Conservation (phyloP, 768 basidiomycete genomes). For the Russula olivacea region DNA sequence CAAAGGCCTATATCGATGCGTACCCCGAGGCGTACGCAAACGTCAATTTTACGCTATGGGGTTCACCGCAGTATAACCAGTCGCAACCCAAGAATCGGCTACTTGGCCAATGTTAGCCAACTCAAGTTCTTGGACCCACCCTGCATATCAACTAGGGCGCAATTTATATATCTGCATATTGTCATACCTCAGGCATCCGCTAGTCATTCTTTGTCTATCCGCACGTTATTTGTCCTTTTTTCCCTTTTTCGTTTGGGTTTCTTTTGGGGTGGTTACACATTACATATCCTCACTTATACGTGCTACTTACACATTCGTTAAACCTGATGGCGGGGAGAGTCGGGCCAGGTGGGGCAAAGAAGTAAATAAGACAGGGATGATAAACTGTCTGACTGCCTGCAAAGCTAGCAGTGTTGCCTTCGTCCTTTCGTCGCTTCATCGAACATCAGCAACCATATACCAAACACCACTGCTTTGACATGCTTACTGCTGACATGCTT, state of each 20-base stretch:
- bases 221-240: neutral
- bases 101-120: conserved; percentile 3
- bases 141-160: neutral
- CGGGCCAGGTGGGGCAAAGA: neutral
- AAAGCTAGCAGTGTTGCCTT: neutral
- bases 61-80: conserved; percentile 25
- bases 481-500: neutral
- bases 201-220: neutral
- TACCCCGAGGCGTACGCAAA: conserved; percentile 75
- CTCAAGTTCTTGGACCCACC: neutral
- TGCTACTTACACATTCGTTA: conserved; percentile 9
- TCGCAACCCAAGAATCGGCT: conserved; percentile 21
- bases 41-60: conserved; percentile 75
- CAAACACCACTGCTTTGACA: neutral
- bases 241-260: neutral
- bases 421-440: neutral
- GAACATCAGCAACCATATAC: too few species aligned
- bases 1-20: conserved; percentile 72
- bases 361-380: neutral
- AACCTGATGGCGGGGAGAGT: neutral
- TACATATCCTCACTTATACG: neutral
- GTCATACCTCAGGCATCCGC: neutral
- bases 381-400: neutral
- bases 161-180: conserved; percentile 4
- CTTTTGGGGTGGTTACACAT: neutral